Base-by-base conservation (phyloP, 2,329 filamentous ascomycete genomes). In the Colletotrichum horii region DNA sequence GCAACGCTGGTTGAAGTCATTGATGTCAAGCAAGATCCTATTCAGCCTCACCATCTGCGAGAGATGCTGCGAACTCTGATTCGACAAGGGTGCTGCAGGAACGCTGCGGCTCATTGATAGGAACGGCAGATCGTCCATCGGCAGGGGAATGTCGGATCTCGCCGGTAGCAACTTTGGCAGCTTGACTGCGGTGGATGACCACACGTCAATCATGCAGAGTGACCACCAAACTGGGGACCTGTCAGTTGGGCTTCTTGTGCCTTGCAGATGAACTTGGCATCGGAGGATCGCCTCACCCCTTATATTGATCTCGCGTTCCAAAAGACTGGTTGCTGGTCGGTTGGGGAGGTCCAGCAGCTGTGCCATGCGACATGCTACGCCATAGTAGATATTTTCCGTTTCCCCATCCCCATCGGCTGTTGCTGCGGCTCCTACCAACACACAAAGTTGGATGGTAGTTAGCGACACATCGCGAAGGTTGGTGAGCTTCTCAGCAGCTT, bases 311-410 rank as follows among this genome's bases (percentile, higher is more conserved):
- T 87, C 84, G 30, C 81, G 78, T 26, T 84, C 79, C 15, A 86
- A 75, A 3, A 76, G 76, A 56, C 74, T 81, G 9, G 78, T 32
- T 15, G 71, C 78, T 26, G 77, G 76, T 71, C 81, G 77, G 58
- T 82, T 81, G 2, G 84, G 83, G 8, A 86, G 79, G 71, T 85
- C 82, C 8, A 86, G 77, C 16, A 84, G 74, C 60, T 83, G 78
- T 6, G 83, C 82, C 69, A 83, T 81, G 8, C 84, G 81, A 70
- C 81, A 82, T 24, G 84, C 83, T 30, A 84, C 72, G 48, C 80
- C 79, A 62, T 87, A 86, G 77, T 83, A 86, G 19, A 87, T 76
- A 8, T 83, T 81, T 72, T 87, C 85, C 1, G 83, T 78, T 5
- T 81, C 81, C 12, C 82, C 81, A 15, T 86, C 78, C 3, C 82